These are phyloP conservation scores for Polytrichum commune DNA, from an alignment of 225 moss, liverwort and hornwort species.

Conservation along the genomic window DNA sequence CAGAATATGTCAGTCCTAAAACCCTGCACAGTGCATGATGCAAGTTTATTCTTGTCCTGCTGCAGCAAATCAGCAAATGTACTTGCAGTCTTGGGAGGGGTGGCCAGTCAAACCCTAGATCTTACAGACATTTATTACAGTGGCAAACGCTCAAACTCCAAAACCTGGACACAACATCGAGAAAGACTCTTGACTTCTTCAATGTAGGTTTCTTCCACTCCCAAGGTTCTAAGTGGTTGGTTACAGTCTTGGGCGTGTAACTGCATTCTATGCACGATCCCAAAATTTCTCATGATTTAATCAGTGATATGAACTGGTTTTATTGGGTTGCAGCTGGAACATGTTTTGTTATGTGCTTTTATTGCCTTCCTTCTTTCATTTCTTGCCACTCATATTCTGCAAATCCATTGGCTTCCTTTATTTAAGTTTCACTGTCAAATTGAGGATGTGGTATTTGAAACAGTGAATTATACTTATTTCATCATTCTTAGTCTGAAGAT, in stretches of 20 bases:
- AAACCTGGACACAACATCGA: slow-evolving; percentile 46
- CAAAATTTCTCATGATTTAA: no score
- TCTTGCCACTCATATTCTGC: slow-evolving; percentile 5
- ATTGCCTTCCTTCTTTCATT: neutral
- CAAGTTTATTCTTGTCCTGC: slow-evolving; percentile 13
- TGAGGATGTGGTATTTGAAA: no score
- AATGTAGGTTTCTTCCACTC: slow-evolving; percentile 33
- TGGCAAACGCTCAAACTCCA: slow-evolving; percentile 62
- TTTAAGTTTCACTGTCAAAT: slow-evolving; percentile 5
- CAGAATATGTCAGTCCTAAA: no score
- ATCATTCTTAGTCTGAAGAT: neutral
- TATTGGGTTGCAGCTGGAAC: no score
- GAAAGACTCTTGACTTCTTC: slow-evolving; percentile 43
- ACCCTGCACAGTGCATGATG: no score
- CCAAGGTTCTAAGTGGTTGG: no score
- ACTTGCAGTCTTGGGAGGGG: slow-evolving; percentile 77
- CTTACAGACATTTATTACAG: slow-evolving; percentile 90
- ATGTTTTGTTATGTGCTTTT: neutral
- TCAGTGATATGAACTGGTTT: no score
- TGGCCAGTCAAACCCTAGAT: slow-evolving; percentile 81
- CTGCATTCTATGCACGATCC: no score
- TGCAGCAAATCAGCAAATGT: slow-evolving; percentile 86
- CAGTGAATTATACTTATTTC: neutral
- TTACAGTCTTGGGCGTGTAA: no score
- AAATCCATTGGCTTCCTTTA: slow-evolving; percentile 1